Evolutionary conservation across 2,329 filamentous ascomycete species (phyloP).

Genomic region (Paraphoma chrysanthemicola): DNA sequence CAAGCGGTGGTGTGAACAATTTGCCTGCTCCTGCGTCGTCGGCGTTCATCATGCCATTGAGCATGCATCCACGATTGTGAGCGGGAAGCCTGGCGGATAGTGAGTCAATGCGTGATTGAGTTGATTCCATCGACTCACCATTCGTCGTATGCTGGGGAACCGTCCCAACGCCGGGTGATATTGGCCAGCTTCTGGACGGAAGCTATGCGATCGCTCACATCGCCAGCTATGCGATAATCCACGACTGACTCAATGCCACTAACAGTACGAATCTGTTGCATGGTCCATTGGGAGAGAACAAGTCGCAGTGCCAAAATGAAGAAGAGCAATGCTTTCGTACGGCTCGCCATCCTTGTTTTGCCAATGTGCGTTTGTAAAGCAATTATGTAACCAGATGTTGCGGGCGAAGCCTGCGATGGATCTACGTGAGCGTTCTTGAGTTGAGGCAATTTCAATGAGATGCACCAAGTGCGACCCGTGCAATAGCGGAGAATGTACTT

Average conservation of each 20-base stretch:
- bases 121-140: not conserved
- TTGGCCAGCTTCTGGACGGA: not conserved
- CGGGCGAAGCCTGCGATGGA: too few relatives aligned
- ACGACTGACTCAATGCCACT: not conserved
- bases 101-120: not conserved
- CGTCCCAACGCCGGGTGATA: not conserved
- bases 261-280: not conserved
- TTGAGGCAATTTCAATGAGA: too few relatives aligned
- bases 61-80: not conserved
- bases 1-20: not conserved
- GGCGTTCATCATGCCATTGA: not conserved
- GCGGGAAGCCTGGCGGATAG: not conserved
- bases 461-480: too few relatives aligned
- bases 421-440: too few relatives aligned
- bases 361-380: too few relatives aligned
- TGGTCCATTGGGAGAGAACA: not conserved
- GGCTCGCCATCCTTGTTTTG: too few relatives aligned
- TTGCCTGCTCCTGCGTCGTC: not conserved
- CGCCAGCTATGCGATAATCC: not conserved
- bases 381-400: too few relatives aligned
- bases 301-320: not conserved
- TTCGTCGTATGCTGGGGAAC: not conserved
- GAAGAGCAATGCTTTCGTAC: not conserved
- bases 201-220: not conserved
- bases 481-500: too few relatives aligned